Evolutionary conservation across 2,329 filamentous ascomycete genomes (phyloP).

Genomic region (Fonsecaea pugnacius): DNA sequence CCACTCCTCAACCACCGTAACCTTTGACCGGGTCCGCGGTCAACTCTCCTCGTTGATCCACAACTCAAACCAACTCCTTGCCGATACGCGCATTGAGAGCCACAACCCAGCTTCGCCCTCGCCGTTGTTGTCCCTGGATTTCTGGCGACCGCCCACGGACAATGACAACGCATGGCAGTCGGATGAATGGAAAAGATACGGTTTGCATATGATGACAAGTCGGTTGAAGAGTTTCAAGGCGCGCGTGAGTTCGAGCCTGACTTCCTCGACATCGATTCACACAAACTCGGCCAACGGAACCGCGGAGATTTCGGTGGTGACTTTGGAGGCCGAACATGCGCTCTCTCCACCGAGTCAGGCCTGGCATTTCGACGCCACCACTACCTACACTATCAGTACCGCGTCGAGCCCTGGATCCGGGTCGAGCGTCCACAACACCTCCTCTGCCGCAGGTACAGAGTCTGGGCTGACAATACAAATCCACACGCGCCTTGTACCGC

Average conservation of each 20-base stretch:
- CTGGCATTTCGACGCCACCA: conserved; percentile 59
- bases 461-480: conserved; percentile 12
- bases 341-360: conserved; percentile 64
- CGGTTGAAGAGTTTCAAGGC: conserved; percentile 28
- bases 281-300: background rate
- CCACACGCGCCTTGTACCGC: conserved; percentile 20
- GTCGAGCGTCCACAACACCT: background rate
- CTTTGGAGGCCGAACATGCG: conserved; percentile 46
- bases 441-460: background rate
- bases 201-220: conserved; percentile 35
- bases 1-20: conserved; percentile 15
- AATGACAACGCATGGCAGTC: conserved; percentile 41
- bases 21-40: conserved; percentile 24
- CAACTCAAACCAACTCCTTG: conserved; percentile 13
- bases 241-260: background rate
- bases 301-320: conserved; percentile 42
- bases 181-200: conserved; percentile 39
- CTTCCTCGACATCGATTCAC: background rate
- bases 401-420: background rate
- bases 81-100: conserved; percentile 3
- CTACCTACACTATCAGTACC: conserved; percentile 27
- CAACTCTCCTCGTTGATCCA: conserved; percentile 20
- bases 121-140: conserved; percentile 32
- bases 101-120: conserved; percentile 7
- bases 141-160: conserved; percentile 43